Evolutionary conservation across 352 stramenopile genomes (phyloP).

Genomic region (Pythium aristosporum): DNA sequence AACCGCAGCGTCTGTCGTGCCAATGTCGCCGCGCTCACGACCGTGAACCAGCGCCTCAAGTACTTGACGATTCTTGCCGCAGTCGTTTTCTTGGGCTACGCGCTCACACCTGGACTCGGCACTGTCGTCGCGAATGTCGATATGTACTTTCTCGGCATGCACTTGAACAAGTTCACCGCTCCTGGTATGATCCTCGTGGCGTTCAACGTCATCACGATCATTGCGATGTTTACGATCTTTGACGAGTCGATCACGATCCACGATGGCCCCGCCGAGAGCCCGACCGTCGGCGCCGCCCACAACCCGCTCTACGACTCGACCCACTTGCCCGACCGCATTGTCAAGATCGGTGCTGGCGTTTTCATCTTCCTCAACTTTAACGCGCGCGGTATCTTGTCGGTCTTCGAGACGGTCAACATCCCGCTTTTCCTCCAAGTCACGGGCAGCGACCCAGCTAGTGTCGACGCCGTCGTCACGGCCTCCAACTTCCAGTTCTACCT

Average conservation of each 20-base stretch:
- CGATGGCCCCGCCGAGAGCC: constrained; percentile 57
- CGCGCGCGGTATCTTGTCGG: constrained; percentile 69
- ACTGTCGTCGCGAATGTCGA: constrained; percentile 65
- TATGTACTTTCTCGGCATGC: constrained; percentile 52
- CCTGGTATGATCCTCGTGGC: constrained; percentile 59
- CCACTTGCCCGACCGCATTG: constrained; percentile 58
- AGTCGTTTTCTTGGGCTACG: constrained; percentile 77
- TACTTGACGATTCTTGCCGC: constrained; percentile 75
- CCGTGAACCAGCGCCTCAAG: constrained; percentile 67
- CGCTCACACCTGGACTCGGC: constrained; percentile 66
- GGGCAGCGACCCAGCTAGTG: constrained; percentile 51
- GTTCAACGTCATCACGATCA: constrained; percentile 66
- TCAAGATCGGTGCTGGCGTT: constrained; percentile 68
- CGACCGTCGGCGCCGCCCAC: constrained; percentile 31
- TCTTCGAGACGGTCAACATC: constrained; percentile 87
- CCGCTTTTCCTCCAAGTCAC: constrained; percentile 73
- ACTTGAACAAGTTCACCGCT: constrained; percentile 78
- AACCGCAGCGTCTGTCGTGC: constrained; percentile 79
- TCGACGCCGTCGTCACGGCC: constrained; percentile 52
- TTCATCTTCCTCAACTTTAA: constrained; percentile 86
- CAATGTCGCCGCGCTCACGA: constrained; percentile 69
- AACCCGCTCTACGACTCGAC: constrained; percentile 57
- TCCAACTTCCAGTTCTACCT: constrained; percentile 86
- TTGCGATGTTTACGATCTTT: constrained; percentile 60
- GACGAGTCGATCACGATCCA: constrained; percentile 53